Evolutionary conservation across 192 early-diverging fungal species (phyloP).

Genomic region (Backusella morwellensis): DNA sequence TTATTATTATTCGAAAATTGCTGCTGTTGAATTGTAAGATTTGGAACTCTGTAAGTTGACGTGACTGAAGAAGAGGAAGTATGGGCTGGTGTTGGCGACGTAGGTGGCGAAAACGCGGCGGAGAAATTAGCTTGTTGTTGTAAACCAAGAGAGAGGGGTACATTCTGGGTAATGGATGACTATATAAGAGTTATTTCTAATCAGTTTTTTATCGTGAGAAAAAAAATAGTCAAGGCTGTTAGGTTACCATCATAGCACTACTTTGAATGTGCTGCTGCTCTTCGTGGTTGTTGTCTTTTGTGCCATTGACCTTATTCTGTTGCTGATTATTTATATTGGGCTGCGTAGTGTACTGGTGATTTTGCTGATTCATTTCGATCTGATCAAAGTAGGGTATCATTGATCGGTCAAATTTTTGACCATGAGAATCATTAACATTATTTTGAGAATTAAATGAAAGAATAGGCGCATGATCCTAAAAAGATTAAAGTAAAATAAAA

Average conservation of each 20-base stretch:
- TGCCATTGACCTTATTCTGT: background rate
- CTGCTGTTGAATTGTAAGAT: background rate
- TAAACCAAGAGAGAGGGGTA: background rate
- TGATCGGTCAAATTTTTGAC: background rate
- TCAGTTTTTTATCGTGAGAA: constrained; percentile 13
- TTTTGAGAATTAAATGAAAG: background rate
- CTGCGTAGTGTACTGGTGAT: background rate
- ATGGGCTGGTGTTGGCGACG: background rate
- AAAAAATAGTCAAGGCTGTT: background rate
- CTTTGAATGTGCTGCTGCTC: background rate
- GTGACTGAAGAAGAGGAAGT: background rate
- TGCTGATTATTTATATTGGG: background rate
- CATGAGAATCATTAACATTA: background rate
- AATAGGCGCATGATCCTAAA: background rate
- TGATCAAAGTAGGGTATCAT: constrained; percentile 9
- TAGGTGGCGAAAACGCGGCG: background rate
- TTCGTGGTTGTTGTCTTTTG: background rate
- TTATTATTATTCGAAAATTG: background rate
- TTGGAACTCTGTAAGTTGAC: background rate
- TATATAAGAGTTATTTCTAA: constrained; percentile 9
- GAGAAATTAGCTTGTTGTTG: background rate
- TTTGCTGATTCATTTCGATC: background rate
- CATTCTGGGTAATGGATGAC: background rate
- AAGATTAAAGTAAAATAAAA: background rate
- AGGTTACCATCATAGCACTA: background rate